Conservation (phyloP, 257 asterid genomes). For the Solanum pinnatisectum region DNA sequence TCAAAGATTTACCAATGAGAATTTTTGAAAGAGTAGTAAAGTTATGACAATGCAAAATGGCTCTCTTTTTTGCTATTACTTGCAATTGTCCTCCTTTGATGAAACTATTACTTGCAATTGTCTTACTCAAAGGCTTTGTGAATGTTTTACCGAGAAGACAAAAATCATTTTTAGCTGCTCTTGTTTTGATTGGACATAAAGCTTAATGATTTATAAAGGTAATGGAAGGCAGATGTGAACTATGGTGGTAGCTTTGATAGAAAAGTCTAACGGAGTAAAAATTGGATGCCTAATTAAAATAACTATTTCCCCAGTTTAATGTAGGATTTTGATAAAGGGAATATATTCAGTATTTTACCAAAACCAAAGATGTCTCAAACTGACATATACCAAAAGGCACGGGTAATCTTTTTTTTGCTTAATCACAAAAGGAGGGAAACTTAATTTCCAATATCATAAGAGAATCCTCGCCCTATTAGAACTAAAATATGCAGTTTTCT, state of each 20-base stretch:
- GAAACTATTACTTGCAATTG: background rate
- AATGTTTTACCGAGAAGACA: background rate
- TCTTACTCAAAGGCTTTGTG: background rate
- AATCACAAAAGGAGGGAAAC: background rate
- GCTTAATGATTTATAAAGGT: background rate
- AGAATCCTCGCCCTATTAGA: background rate
- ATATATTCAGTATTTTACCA: background rate
- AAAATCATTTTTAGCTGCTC: background rate
- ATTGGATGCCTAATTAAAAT: background rate
- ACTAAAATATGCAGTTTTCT: background rate
- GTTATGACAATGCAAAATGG: background rate
- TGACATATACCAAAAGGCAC: background rate
- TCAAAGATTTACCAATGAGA: background rate
- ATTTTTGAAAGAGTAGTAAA: background rate
- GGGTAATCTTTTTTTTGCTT: background rate
- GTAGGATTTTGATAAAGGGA: background rate
- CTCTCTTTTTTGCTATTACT: background rate
- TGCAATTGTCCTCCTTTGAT: background rate
- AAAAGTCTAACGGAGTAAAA: background rate
- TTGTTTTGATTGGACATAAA: background rate
- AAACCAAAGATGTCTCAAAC: background rate
- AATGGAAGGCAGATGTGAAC: background rate
- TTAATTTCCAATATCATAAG: background rate
- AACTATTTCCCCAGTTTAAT: background rate
- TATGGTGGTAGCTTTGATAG: background rate